Percentiles rank a stretch among this genome's conserved stretches.
These are phyloP conservation scores for Rhodotorula sp. DNA, from an alignment of 1,284 basidiomycete species.

Conservation along the genomic window DNA sequence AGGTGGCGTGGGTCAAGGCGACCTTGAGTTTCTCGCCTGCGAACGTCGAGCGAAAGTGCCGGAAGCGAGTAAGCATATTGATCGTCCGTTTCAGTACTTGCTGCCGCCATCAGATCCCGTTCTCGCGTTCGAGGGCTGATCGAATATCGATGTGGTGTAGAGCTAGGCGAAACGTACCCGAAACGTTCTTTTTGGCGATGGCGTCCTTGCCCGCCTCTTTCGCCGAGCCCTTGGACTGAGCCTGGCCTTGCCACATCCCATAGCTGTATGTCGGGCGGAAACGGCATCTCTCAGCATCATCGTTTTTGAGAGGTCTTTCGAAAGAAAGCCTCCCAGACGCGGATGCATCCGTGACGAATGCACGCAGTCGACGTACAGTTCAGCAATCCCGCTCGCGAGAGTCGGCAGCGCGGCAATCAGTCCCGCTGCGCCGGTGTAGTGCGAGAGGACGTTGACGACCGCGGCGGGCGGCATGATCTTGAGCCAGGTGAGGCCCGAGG, in stretches of 20 bases:
- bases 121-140: too few species aligned
- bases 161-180: constrained; percentile 8
- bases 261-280: constrained; percentile 21
- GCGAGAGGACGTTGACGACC: constrained; percentile 41
- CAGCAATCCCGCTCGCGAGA: constrained; percentile 45
- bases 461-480: constrained; percentile 40
- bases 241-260: constrained; percentile 44
- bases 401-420: constrained; percentile 45
- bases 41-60: not conserved
- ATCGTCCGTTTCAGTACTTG: not conserved
- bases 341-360: rapidly evolving
- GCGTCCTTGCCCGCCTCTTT: constrained; percentile 40
- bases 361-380: constrained; percentile 28
- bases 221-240: constrained; percentile 40
- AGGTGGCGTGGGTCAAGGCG: constrained; percentile 46
- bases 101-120: too few species aligned
- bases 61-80: too few species aligned
- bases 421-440: constrained; percentile 46
- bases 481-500: constrained; percentile 31
- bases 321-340: too few species aligned
- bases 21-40: constrained; percentile 45
- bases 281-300: too few species aligned
- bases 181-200: constrained; percentile 43
- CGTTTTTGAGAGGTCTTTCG: not conserved
- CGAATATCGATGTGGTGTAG: too few species aligned